These are phyloP conservation scores for Amyloporia xantha DNA, from an alignment of 768 basidiomycete genomes.

Conservation along the genomic window DNA sequence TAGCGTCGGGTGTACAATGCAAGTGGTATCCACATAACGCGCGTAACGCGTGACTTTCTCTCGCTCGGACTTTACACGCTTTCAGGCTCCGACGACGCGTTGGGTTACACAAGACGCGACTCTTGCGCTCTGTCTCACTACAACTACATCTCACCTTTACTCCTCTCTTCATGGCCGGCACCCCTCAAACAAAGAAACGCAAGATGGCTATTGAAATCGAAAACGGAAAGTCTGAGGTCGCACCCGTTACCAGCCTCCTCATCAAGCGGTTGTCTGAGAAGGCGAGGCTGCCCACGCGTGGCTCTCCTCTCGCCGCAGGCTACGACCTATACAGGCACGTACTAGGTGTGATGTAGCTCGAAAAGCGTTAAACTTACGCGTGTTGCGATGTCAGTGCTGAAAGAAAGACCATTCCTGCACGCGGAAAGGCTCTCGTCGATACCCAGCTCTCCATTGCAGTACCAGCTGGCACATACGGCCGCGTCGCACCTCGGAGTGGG, in stretches of 20 bases:
- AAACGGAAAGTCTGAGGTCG: constrained; percentile 22
- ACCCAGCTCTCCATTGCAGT: constrained; percentile 93
- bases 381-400: constrained; percentile 56
- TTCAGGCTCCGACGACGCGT: constrained; percentile 25
- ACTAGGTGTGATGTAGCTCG: background rate
- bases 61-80: constrained; percentile 36
- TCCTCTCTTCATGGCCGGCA: constrained; percentile 12
- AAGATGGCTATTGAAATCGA: constrained; percentile 33
- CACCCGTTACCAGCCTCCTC: constrained; percentile 50
- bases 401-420: constrained; percentile 74
- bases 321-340: constrained; percentile 92
- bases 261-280: constrained; percentile 82
- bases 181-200: constrained; percentile 43
- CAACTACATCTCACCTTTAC: background rate
- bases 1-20: background rate
- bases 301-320: constrained; percentile 82
- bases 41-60: background rate
- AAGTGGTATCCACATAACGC: background rate
- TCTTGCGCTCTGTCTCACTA: constrained; percentile 1
- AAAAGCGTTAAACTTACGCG: background rate
- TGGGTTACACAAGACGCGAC: constrained; percentile 15
- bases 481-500: constrained; percentile 92
- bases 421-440: constrained; percentile 86
- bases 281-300: constrained; percentile 80
- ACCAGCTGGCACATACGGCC: constrained; percentile 89